Percentiles rank a stretch among this genome's conserved stretches.
phyloP scores from a whole-genome alignment of 495 filamentous ascomycete genomes.

The Penicillium dipodomyicola region DNA sequence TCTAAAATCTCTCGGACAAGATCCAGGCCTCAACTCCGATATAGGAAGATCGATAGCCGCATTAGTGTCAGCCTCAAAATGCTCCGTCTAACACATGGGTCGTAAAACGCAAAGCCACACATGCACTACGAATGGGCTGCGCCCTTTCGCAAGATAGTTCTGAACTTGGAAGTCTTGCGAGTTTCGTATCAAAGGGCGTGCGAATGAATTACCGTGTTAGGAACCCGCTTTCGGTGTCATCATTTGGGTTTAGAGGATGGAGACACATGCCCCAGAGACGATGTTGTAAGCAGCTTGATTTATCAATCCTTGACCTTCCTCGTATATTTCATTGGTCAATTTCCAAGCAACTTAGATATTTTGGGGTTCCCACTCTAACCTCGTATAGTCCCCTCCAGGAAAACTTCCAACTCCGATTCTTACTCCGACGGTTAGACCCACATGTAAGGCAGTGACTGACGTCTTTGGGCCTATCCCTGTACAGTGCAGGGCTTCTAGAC shows the following conservation, averaged over 20 bases:
- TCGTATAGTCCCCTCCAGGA: background rate
- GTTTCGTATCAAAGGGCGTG: background rate
- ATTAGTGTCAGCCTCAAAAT: background rate
- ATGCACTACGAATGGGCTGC: background rate
- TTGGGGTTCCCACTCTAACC: background rate
- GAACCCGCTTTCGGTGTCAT: slow-evolving; percentile 5
- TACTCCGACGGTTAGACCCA: slow-evolving; percentile 13
- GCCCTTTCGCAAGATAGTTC: slow-evolving; percentile 5
- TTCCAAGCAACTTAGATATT: background rate
- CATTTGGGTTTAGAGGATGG: slow-evolving; percentile 2
- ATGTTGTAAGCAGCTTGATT: background rate
- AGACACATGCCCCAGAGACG: background rate
- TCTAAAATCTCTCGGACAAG: background rate
- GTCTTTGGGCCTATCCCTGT: slow-evolving; percentile 6
- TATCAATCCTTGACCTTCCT: background rate
- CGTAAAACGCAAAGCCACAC: background rate
- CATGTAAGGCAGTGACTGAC: slow-evolving; percentile 13
- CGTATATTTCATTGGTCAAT: background rate
- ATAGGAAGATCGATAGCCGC: background rate
- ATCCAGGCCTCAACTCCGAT: background rate
- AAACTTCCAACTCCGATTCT: slow-evolving; percentile 11
- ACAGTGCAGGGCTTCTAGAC: slow-evolving; percentile 12
- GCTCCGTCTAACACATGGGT: background rate
- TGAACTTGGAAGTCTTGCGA: slow-evolving; percentile 2
- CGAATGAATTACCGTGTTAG: background rate